Conservation (phyloP, 768 basidiomycete species). For the Auricularia auricula-judae region DNA sequence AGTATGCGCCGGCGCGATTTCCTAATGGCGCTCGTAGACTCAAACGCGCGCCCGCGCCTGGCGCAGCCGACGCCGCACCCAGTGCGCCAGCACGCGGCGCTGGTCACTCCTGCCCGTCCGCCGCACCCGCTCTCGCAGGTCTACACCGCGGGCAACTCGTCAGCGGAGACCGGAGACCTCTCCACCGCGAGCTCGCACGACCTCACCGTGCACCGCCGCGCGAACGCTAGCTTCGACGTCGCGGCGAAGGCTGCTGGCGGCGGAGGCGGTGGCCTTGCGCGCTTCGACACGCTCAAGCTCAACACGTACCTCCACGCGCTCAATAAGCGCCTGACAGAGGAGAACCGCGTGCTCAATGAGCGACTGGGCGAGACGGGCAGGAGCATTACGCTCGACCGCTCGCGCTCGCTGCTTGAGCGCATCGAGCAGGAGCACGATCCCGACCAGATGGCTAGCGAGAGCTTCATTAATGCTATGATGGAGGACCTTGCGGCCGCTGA, state of each 20-base stretch:
- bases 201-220: conserved; percentile 61
- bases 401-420: background rate
- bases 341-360: conserved; percentile 59
- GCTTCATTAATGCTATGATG: conserved; percentile 21
- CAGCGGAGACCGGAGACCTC: conserved; percentile 35
- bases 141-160: conserved; percentile 35
- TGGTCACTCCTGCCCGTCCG: conserved; percentile 53
- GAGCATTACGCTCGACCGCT: background rate
- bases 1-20: conserved; percentile 68
- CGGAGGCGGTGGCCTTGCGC: conserved; percentile 54
- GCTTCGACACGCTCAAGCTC: conserved; percentile 77
- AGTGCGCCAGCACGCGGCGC: conserved; percentile 23
- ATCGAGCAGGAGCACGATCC: conserved; percentile 1
- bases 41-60: conserved; percentile 64
- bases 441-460: conserved; percentile 22
- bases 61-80: conserved; percentile 55
- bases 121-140: conserved; percentile 59
- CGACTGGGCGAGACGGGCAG: conserved; percentile 22
- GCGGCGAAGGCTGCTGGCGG: conserved; percentile 49
- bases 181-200: conserved; percentile 86
- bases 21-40: conserved; percentile 74
- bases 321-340: conserved; percentile 73
- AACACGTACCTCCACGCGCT: conserved; percentile 80
- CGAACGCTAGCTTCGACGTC: conserved; percentile 84
- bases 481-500: conserved; percentile 22